These are phyloP conservation scores for Laguncularia racemosa DNA, from an alignment of 345 rosid species.

Conservation along the genomic window DNA sequence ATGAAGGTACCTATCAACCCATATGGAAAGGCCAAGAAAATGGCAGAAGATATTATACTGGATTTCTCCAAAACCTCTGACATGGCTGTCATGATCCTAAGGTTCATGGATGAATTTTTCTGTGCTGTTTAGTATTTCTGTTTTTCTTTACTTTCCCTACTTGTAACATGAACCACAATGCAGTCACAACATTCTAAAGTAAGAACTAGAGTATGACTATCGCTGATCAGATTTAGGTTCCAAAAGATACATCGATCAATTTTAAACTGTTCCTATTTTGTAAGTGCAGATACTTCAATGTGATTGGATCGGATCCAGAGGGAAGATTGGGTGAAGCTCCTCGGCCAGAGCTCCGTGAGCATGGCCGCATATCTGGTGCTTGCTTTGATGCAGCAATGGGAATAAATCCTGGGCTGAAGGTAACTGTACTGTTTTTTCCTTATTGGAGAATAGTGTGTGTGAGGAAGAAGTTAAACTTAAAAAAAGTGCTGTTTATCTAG, in stretches of 20 bases:
- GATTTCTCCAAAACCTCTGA: slow-evolving; percentile 84
- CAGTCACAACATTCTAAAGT: too few species aligned
- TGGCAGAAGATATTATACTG: slow-evolving; percentile 95
- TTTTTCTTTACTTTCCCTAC: too few species aligned
- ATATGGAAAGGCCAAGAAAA: slow-evolving; percentile 96
- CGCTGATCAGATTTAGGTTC: not conserved
- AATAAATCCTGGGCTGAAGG: slow-evolving; percentile 76
- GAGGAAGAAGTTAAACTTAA: not conserved
- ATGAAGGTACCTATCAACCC: slow-evolving; percentile 84
- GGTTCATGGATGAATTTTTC: slow-evolving; percentile 31
- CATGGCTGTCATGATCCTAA: slow-evolving; percentile 90
- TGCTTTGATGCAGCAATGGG: slow-evolving; percentile 99
- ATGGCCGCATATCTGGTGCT: slow-evolving; percentile 95
- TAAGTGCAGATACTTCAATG: slow-evolving; percentile 82
- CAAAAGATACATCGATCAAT: not conserved
- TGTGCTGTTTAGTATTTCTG: not conserved
- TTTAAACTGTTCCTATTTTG: not conserved
- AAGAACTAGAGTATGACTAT: too few species aligned
- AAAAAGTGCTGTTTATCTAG: slow-evolving; percentile 13
- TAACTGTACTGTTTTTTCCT: slow-evolving; percentile 11
- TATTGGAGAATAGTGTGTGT: not conserved
- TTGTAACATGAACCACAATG: too few species aligned
- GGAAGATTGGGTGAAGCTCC: slow-evolving; percentile 99
- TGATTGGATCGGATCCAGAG: slow-evolving; percentile 94
- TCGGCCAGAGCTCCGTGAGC: slow-evolving; percentile 91